Base-by-base conservation (phyloP, 306 rosid species). In the Purshia tridentata region DNA sequence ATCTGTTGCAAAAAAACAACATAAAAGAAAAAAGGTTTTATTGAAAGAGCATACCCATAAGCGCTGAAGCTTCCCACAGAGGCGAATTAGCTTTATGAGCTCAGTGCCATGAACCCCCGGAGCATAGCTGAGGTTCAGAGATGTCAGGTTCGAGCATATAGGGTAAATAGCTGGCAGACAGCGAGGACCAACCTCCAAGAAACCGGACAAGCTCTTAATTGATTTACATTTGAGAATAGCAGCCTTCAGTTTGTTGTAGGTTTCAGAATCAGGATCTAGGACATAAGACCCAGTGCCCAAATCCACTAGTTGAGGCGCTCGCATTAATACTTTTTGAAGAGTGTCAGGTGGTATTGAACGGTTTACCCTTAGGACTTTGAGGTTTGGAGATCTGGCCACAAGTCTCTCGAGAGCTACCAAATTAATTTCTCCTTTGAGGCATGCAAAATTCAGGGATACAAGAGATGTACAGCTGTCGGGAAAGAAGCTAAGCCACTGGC, bases 401-500 rank as follows among this genome's bases (percentile, higher is more conserved):
- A 94, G 95, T 77, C 93, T 94, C 87, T 88, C 99, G 14, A 94
- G 92, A 35, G 91, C 86, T 14, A 85, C 81, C 52, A 81, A 61
- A 75, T 81, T 91, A 64, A 89, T 72, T 53, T 94, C 97, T 66
- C 97, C 99, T 79, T 86, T 94, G 14, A 91, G 90, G 83, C 99
- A 94, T 68, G 97, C 91, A 76, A 94, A 89, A 84, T 91, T 91
- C 57, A 94, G 88, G 55, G 96, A 91, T 60, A 81, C 89, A 0
- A 94, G 97, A 35, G 99, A 89, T 0, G 96, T 91, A 60, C 84
- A 85, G 73, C 77, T 81, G 45, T 94, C 99, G 0, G 99, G 90
- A 83, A 94, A 94, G 86, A 91, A 89, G 77, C 88, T 86, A 29
- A 94, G 90, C 99, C 99, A 94, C 66, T 91, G 96, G 55, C 96